Conservation (phyloP, 768 basidiomycete species). For the Trametes cingulata region DNA sequence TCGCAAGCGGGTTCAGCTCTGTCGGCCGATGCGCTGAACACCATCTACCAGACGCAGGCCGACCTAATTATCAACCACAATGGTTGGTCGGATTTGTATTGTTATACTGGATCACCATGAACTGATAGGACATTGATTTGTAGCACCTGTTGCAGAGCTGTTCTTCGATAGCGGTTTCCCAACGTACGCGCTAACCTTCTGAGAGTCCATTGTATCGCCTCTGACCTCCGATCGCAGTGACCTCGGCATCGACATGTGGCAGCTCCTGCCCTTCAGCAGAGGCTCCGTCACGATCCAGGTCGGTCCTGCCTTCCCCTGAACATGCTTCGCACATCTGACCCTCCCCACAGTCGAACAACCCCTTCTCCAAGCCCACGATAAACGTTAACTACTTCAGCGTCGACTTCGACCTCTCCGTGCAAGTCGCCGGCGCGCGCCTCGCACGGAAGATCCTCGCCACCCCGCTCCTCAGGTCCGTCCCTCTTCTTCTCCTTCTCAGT, state of each 20-base stretch:
- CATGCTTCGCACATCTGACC: not conserved
- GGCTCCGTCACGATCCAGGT: constrained; percentile 52
- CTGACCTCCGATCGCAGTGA: constrained; percentile 34
- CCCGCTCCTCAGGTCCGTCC: constrained; percentile 43
- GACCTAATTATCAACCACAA: constrained; percentile 48
- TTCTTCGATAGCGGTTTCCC: constrained; percentile 50
- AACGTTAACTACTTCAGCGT: constrained; percentile 53
- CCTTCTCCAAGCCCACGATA: constrained; percentile 49
- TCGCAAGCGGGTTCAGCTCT: constrained; percentile 44
- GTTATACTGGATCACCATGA: no score
- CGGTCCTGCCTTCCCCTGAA: not conserved
- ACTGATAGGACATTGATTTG: constrained; percentile 9
- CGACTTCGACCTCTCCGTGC: constrained; percentile 50
- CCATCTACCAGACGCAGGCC: constrained; percentile 47
- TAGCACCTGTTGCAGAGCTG: constrained; percentile 49
- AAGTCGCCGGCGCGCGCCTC: constrained; percentile 49
- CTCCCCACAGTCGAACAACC: constrained; percentile 41
- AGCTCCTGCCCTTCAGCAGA: constrained; percentile 55
- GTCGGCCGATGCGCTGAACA: constrained; percentile 42
- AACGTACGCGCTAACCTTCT: constrained; percentile 34
- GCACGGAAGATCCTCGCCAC: constrained; percentile 43
- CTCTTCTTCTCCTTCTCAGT: not conserved
- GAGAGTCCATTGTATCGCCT: no score
- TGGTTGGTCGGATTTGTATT: constrained; percentile 28
- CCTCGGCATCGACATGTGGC: constrained; percentile 54